Evolutionary conservation across 257 asterid genomes (phyloP), one percentile per base, ranked within the genome.

Genomic region (Solanum rostratum): DNA sequence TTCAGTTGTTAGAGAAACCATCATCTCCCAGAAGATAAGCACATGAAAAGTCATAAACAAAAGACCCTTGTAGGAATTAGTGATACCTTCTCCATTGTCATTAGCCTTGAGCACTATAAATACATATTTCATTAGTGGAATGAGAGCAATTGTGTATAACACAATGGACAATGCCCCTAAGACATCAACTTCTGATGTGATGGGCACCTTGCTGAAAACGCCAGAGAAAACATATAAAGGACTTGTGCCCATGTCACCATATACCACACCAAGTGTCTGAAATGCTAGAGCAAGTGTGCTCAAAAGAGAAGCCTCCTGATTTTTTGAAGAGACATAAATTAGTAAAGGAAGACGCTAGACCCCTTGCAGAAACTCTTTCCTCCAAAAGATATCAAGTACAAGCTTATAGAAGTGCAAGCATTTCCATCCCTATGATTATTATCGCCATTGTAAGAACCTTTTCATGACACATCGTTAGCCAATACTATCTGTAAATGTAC

Each of bases 181-280:
- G 85, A 96, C 92, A 86, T 96, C 98, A 45, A 91, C 91, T 4
- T 96, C 98, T 62, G 98, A 93, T 53, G 93, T 92, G 87, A 96
- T 95, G 88, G 94, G 92, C 83, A 93, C 97, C 85, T 96, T 96
- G 91, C 94, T 95, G 88, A 96, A 96, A 20, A 96, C 97, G 52
- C 90, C 99, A 19, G 96, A 86, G 84, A 96, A 95, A 70, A 95
- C 98, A 60, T 96, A 96, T 4, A 96, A 87, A 82, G 99, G 99
- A 84, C 98, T 95, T 10, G 99, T 96, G 29, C 99, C 99, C 99
- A 96, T 89, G 85, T 96, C 99, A 49, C 99, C 99, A 59, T 95
- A 96, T 41, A 95, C 99, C 81, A 96, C 99, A 80, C 99, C 99
- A 29, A 96, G 97, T 8, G 99, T 96, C 91, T 96, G 99, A 87